phyloP scores from a whole-genome alignment of 2,329 filamentous ascomycete genomes.

The Penicillium griseofulvum region DNA sequence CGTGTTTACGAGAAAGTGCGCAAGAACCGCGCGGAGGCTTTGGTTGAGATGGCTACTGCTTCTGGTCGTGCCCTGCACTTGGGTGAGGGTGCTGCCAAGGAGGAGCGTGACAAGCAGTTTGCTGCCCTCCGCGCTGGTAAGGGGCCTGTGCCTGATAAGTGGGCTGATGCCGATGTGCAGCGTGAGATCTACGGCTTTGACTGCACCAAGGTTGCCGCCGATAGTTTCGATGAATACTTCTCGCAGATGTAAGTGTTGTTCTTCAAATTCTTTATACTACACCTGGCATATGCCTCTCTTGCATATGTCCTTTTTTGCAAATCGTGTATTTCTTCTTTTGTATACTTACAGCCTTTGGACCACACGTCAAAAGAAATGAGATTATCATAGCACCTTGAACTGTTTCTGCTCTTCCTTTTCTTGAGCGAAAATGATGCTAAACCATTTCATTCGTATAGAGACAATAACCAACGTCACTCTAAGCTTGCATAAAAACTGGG shows the following conservation, averaged over 20 bases:
- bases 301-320: neutral
- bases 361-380: neutral
- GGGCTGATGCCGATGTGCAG: conserved; percentile 68
- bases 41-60: conserved; percentile 58
- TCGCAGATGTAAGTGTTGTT: conserved; percentile 20
- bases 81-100: conserved; percentile 58
- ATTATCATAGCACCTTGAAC: neutral
- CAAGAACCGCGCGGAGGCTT: conserved; percentile 55
- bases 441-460: neutral
- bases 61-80: conserved; percentile 56
- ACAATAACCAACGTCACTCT: neutral
- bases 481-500: neutral
- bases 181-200: conserved; percentile 65
- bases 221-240: conserved; percentile 53
- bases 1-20: conserved; percentile 57
- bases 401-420: neutral
- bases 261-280: neutral
- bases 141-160: conserved; percentile 59
- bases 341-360: neutral
- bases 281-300: neutral
- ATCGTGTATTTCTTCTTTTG: neutral
- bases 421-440: neutral
- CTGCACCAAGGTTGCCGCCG: conserved; percentile 55
- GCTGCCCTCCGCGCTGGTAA: conserved; percentile 51
- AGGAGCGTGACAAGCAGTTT: conserved; percentile 58